A percentile compares a stretch with the other conserved stretches of the same genome.
phyloP scores from a whole-genome alignment of 805 yeast genomes.

The Suhomyces xylopsoci region DNA sequence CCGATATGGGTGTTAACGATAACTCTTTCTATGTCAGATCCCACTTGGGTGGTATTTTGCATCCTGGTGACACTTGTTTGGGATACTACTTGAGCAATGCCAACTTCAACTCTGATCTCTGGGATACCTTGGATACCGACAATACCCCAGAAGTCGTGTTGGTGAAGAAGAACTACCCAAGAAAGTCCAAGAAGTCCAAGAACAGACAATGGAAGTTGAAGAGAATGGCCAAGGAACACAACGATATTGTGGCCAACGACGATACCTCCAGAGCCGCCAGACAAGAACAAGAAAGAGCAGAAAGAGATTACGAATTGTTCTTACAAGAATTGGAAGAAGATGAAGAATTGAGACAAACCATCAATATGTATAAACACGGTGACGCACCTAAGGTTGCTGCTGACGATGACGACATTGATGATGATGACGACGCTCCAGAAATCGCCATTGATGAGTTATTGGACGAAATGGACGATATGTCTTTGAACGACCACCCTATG shows the following conservation, averaged over 20 bases:
- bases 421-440: slow-evolving; percentile 81
- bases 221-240: slow-evolving; percentile 97
- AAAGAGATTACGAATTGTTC: slow-evolving; percentile 91
- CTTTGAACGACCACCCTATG: slow-evolving; percentile 55
- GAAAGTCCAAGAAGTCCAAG: slow-evolving; percentile 72
- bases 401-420: slow-evolving; percentile 42
- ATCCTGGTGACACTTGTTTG: slow-evolving; percentile 93
- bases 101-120: slow-evolving; percentile 83
- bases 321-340: slow-evolving; percentile 97
- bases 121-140: slow-evolving; percentile 62
- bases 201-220: slow-evolving; percentile 87
- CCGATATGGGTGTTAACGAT: slow-evolving; percentile 86
- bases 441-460: slow-evolving; percentile 88
- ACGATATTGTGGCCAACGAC: slow-evolving; percentile 76
- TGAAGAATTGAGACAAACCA: slow-evolving; percentile 84
- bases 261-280: slow-evolving; percentile 63
- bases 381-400: slow-evolving; percentile 27
- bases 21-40: slow-evolving; percentile 79
- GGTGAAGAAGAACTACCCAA: slow-evolving; percentile 83
- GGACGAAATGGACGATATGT: slow-evolving; percentile 94
- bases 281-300: slow-evolving; percentile 89
- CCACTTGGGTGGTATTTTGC: slow-evolving; percentile 90
- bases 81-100: slow-evolving; percentile 86
- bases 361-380: slow-evolving; percentile 79
- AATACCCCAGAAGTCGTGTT: slow-evolving; percentile 81